Evolutionary conservation across 75 land plant genomes (phyloP).

Genomic region (Cunninghamia lanceolata): DNA sequence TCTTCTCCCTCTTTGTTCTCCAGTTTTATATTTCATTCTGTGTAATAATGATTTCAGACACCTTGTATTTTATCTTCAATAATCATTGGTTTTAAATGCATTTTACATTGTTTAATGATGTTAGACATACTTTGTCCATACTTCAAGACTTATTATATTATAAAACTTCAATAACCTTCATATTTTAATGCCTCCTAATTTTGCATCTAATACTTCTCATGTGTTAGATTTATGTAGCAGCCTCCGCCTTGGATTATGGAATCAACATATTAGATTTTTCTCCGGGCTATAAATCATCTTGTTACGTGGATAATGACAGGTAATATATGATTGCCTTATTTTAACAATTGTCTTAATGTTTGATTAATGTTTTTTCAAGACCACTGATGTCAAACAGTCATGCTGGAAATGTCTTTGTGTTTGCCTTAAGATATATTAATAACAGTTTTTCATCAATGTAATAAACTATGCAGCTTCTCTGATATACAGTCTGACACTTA

Average conservation of each 20-base stretch:
- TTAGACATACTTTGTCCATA: background rate
- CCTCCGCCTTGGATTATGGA: conserved; percentile 43
- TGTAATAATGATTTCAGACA: background rate
- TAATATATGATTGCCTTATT: conserved; percentile 14
- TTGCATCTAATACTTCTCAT: background rate
- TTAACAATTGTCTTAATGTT: background rate
- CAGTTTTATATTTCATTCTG: too few relatives aligned
- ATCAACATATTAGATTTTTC: conserved; percentile 66
- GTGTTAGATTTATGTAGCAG: conserved; percentile 66
- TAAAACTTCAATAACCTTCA: background rate
- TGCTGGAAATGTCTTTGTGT: background rate
- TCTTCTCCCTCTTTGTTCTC: background rate
- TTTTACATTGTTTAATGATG: background rate
- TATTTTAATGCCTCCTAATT: background rate
- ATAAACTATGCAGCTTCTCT: background rate
- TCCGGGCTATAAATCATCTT: conserved; percentile 51
- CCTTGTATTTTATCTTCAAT: background rate
- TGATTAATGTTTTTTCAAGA: background rate
- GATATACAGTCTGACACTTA: background rate
- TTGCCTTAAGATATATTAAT: conserved; percentile 3
- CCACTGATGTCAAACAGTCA: background rate
- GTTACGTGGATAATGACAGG: conserved; percentile 57
- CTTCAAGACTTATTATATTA: background rate
- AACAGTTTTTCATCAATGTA: background rate
- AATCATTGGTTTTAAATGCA: background rate